A percentile compares a stretch with the other conserved stretches of the same genome.
These are phyloP conservation scores for Gynandropsis gynandra DNA, from an alignment of 345 rosid genomes.

Conservation along the genomic window DNA sequence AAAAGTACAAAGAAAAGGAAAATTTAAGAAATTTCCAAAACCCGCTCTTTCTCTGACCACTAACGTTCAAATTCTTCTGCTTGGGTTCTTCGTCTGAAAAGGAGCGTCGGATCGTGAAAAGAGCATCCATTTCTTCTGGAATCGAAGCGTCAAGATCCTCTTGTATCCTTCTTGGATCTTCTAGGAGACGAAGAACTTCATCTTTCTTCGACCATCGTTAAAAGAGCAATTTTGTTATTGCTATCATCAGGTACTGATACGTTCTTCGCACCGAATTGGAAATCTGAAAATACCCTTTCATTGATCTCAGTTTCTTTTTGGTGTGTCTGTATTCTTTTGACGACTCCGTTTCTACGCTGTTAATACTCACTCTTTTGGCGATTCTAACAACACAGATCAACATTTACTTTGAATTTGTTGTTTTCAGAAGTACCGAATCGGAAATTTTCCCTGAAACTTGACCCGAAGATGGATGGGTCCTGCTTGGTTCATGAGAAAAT, in stretches of 20 bases:
- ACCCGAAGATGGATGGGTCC: not conserved
- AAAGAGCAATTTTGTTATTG: not conserved
- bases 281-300: not conserved
- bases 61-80: conserved; percentile 25
- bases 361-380: conserved; percentile 10
- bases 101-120: conserved; percentile 17
- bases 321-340: not conserved
- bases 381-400: conserved; percentile 14
- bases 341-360: not conserved
- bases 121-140: conserved; percentile 7
- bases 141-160: not conserved
- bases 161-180: not conserved
- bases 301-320: conserved; percentile 9
- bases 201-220: not conserved
- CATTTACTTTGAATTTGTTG: not conserved
- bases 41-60: conserved; percentile 28
- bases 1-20: conserved; percentile 15
- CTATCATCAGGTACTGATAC: conserved; percentile 19
- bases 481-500: conserved; percentile 3
- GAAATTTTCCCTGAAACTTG: not conserved
- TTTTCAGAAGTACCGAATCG: not conserved
- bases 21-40: conserved; percentile 14
- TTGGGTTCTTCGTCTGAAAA: not conserved
- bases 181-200: not conserved
- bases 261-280: conserved; percentile 2